A percentile compares a stretch with the other conserved stretches of the same genome.
Evolutionary conservation across 495 filamentous ascomycete genomes (phyloP).

Genomic region (Penicillium desertorum): DNA sequence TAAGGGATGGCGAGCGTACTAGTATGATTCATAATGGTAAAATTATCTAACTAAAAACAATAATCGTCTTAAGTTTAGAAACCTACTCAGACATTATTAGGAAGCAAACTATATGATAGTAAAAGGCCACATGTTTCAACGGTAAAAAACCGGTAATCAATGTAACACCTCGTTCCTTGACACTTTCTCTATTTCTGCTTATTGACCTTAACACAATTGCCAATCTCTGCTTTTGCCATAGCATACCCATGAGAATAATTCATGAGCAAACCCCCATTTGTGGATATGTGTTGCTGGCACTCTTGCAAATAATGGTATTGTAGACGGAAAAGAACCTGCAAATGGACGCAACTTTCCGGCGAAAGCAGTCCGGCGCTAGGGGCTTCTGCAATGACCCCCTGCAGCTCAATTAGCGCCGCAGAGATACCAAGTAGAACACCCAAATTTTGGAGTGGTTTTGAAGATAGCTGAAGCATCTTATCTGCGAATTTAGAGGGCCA

Average conservation of each 20-base stretch:
- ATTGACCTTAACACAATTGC: too few species aligned
- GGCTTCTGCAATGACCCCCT: constrained; percentile 21
- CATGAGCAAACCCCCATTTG: neutral
- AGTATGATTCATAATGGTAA: too few species aligned
- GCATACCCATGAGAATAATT: constrained; percentile 13
- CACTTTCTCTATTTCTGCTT: too few species aligned
- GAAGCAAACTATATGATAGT: too few species aligned
- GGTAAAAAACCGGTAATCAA: too few species aligned
- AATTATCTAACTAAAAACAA: too few species aligned
- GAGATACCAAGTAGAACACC: constrained; percentile 28
- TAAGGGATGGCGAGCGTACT: too few species aligned
- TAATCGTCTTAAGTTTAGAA: too few species aligned
- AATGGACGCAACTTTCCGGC: constrained; percentile 13
- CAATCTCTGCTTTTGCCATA: constrained; percentile 25
- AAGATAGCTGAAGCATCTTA: constrained; percentile 26
- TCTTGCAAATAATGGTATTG: constrained; percentile 24
- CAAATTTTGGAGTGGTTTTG: constrained; percentile 25
- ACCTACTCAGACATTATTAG: too few species aligned
- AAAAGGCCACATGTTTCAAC: too few species aligned
- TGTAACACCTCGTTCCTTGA: too few species aligned
- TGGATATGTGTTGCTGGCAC: constrained; percentile 20
- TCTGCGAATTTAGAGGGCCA: constrained; percentile 32
- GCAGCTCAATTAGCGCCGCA: constrained; percentile 24
- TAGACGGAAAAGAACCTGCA: constrained; percentile 5
- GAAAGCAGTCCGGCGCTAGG: constrained; percentile 18